Evolutionary conservation across 768 basidiomycete genomes (phyloP).

Genomic region (Scleroderma bovista): DNA sequence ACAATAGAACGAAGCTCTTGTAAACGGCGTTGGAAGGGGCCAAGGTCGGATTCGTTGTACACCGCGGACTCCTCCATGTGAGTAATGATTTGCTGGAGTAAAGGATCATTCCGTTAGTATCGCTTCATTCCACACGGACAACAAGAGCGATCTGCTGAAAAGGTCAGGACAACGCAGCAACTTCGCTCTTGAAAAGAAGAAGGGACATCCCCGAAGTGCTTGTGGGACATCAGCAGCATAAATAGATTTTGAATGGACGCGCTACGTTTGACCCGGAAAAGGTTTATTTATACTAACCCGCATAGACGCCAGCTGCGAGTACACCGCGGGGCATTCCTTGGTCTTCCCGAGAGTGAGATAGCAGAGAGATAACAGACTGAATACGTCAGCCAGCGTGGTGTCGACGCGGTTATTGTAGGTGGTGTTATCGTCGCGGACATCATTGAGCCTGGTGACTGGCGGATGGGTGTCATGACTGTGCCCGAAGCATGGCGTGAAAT

Average conservation of each 20-base stretch:
- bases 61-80: conserved; percentile 95
- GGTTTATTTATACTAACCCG: conserved; percentile 55
- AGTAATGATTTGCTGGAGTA: conserved; percentile 79
- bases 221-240: conserved; percentile 1
- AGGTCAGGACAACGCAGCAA: conserved; percentile 19
- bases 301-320: conserved; percentile 95
- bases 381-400: conserved; percentile 93
- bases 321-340: conserved; percentile 89
- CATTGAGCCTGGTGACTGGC: conserved; percentile 84
- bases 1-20: conserved; percentile 82
- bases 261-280: background rate
- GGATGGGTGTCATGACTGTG: background rate
- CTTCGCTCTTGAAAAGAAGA: conserved; percentile 7
- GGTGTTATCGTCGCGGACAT: conserved; percentile 75
- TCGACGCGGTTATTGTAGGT: conserved; percentile 87
- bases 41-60: conserved; percentile 88
- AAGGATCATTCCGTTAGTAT: conserved; percentile 21
- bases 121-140: conserved; percentile 16
- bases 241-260: conserved; percentile 5
- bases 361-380: conserved; percentile 90
- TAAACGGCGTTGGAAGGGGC: conserved; percentile 80
- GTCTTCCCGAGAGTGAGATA: conserved; percentile 98
- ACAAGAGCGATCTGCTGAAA: conserved; percentile 19
- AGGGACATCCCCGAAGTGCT: conserved; percentile 2
- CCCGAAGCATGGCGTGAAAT: conserved; percentile 9